Evolutionary conservation across 768 basidiomycete species (phyloP).

Genomic region (Hysterangium stoloniferum): DNA sequence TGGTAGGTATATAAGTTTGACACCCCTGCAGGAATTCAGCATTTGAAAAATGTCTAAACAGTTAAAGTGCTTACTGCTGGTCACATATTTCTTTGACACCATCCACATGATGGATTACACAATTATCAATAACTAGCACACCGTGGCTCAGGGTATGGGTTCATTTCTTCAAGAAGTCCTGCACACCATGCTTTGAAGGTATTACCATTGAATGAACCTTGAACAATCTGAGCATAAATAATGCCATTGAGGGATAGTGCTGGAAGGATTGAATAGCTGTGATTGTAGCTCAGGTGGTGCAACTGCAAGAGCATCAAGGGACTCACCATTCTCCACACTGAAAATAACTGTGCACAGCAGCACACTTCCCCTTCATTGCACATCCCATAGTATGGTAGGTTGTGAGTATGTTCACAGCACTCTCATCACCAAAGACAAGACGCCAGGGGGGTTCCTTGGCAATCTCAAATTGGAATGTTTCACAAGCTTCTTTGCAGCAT

Average conservation of each 20-base stretch:
- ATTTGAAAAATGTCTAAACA: not conserved
- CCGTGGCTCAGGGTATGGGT: constrained; percentile 29
- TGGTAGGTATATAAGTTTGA: constrained; percentile 24
- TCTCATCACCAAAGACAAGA: constrained; percentile 5
- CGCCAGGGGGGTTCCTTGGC: not conserved
- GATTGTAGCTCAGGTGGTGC: not conserved
- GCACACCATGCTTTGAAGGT: constrained; percentile 26
- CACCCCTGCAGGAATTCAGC: constrained; percentile 15
- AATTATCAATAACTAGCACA: constrained; percentile 34
- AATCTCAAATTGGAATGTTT: not conserved
- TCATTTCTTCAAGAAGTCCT: constrained; percentile 29
- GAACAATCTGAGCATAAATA: constrained; percentile 15
- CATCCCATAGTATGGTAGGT: constrained; percentile 6
- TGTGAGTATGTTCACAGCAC: constrained; percentile 1
- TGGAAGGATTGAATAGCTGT: constrained; percentile 29
- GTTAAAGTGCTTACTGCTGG: constrained; percentile 19
- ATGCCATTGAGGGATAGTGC: constrained; percentile 15
- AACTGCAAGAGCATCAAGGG: not conserved
- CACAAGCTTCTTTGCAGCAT: not conserved
- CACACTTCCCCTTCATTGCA: constrained; percentile 1
- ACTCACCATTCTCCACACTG: constrained; percentile 6
- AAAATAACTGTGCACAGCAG: not conserved
- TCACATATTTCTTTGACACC: constrained; percentile 24
- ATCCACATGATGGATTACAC: constrained; percentile 26
- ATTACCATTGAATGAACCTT: constrained; percentile 23